These are phyloP conservation scores for Veloporphyrellus conicus DNA, from an alignment of 1,284 basidiomycete genomes.

Conservation along the genomic window DNA sequence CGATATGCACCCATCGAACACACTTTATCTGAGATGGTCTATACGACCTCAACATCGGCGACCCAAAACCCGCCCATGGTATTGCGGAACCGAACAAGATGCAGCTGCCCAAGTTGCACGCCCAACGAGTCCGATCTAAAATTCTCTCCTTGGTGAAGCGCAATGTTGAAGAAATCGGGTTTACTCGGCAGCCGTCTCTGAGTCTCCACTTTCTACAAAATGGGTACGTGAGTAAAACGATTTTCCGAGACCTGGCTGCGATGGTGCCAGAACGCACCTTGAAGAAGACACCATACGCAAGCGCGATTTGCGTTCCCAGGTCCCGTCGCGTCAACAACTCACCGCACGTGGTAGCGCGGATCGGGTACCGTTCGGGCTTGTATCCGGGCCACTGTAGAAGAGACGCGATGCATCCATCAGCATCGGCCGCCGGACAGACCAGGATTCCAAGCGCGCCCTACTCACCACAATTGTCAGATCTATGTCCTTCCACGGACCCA, in stretches of 20 bases:
- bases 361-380: background rate
- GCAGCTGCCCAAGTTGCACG: slow-evolving; percentile 14
- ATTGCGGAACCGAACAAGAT: slow-evolving; percentile 6
- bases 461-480: slow-evolving; percentile 11
- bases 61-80: slow-evolving; percentile 6
- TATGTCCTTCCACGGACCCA: background rate
- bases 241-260: no score
- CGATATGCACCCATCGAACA: no score
- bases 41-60: slow-evolving; percentile 20
- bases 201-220: slow-evolving; percentile 9
- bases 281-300: slow-evolving; percentile 9
- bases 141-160: slow-evolving; percentile 10
- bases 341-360: background rate
- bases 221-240: background rate
- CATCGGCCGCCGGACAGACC: background rate
- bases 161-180: slow-evolving; percentile 8
- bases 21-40: no score
- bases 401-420: background rate
- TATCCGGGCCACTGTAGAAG: slow-evolving; percentile 20
- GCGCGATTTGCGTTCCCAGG: slow-evolving; percentile 5
- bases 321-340: slow-evolving; percentile 3
- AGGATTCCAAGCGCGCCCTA: background rate
- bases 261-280: slow-evolving; percentile 1
- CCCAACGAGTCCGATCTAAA: slow-evolving; percentile 6
- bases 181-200: background rate